These are phyloP conservation scores for Fusarium sacchari DNA, from an alignment of 2,329 filamentous ascomycete genomes.

Conservation along the genomic window DNA sequence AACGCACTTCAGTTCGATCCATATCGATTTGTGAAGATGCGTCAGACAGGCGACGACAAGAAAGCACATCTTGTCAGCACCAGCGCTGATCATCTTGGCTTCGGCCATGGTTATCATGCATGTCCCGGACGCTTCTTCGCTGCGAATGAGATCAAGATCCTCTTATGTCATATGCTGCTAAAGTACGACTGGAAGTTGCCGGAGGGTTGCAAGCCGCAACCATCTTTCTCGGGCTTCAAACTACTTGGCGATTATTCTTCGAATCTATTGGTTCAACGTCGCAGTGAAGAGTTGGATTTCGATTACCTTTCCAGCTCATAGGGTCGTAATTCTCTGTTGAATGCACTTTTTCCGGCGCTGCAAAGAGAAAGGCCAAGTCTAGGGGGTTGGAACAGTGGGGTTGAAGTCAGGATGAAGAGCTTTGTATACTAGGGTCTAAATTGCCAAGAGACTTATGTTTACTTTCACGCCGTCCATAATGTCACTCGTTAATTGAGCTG, in stretches of 20 bases:
- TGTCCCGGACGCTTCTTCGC: conserved; percentile 66
- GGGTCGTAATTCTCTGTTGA: too few species aligned
- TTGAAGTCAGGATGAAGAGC: too few species aligned
- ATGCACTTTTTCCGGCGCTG: too few species aligned
- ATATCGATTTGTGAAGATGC: conserved; percentile 55
- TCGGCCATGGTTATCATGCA: conserved; percentile 65
- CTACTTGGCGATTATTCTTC: background rate
- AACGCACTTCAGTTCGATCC: conserved; percentile 52
- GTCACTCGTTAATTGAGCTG: too few species aligned
- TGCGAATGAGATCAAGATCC: conserved; percentile 62
- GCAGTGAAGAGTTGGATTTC: background rate
- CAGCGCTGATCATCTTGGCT: conserved; percentile 58
- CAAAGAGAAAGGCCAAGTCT: too few species aligned
- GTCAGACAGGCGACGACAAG: conserved; percentile 48
- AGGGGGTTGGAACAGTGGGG: too few species aligned
- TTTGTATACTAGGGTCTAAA: too few species aligned
- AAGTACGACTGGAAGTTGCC: conserved; percentile 56
- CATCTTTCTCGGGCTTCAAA: accelerated
- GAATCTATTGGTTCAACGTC: background rate
- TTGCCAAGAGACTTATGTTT: too few species aligned
- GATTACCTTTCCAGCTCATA: background rate
- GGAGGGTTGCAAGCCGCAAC: background rate
- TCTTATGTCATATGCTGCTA: conserved; percentile 58
- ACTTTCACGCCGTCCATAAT: too few species aligned
- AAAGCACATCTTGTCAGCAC: conserved; percentile 59